Conservation (phyloP, 225 moss, liverwort and hornwort genomes). For the Pleurozium schreberi region DNA sequence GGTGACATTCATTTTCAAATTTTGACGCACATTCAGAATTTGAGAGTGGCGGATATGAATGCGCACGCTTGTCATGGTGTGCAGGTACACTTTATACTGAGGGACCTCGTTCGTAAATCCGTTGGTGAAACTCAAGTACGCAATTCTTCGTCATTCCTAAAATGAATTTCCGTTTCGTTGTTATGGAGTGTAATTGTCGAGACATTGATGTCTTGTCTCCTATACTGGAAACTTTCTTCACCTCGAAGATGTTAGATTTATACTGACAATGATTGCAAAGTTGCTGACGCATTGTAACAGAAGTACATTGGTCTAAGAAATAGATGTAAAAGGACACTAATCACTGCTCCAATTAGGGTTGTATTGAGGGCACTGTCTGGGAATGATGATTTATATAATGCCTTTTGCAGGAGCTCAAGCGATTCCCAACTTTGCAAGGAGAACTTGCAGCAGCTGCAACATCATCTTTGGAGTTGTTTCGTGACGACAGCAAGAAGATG, state of each 20-base stretch:
- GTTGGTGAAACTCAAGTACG: conserved; percentile 61
- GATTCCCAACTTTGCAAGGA: conserved; percentile 48
- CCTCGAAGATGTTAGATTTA: neutral
- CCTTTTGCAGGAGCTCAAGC: conserved; percentile 26
- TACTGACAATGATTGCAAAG: neutral
- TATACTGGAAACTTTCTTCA: neutral
- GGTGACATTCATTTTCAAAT: neutral
- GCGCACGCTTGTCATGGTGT: neutral
- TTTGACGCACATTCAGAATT: neutral
- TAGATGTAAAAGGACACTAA: neutral
- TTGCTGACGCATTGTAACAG: neutral
- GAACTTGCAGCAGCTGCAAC: conserved; percentile 39
- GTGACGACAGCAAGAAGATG: conserved; percentile 83
- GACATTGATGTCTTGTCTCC: neutral
- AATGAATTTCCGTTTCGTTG: neutral
- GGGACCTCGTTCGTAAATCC: conserved; percentile 76
- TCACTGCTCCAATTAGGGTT: neutral
- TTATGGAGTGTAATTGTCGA: neutral
- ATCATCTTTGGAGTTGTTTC: conserved; percentile 39
- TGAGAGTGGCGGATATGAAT: neutral
- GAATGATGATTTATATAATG: neutral
- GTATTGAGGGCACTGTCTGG: neutral
- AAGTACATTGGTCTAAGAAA: neutral
- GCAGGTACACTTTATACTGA: conserved; percentile 76
- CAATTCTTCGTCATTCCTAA: neutral